Evolutionary conservation across 129 eudicot genomes (phyloP).

Genomic region (Lactuca sativa): DNA sequence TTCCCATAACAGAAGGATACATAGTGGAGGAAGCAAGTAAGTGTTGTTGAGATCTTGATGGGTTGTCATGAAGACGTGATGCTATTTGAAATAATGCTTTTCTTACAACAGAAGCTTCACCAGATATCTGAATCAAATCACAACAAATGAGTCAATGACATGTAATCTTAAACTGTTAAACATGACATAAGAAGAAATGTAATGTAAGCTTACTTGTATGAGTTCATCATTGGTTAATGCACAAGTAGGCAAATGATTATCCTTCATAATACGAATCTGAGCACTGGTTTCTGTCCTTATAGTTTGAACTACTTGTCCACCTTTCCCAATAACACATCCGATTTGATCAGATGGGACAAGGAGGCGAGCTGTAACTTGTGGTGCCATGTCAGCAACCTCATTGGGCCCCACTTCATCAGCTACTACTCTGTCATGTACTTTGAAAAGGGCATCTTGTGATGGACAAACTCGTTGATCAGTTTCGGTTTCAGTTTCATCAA

Average conservation of each 20-base stretch:
- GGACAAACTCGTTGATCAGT: constrained; percentile 62
- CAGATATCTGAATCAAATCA: not conserved
- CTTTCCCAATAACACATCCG: constrained; percentile 96
- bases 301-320: constrained; percentile 74
- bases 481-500: constrained; percentile 56
- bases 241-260: constrained; percentile 80
- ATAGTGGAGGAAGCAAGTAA: no score
- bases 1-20: no score
- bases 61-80: not conserved
- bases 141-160: no score
- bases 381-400: constrained; percentile 52
- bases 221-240: constrained; percentile 83
- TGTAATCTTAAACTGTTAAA: not conserved
- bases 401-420: constrained; percentile 50
- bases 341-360: constrained; percentile 91
- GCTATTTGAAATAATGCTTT: not conserved
- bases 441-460: constrained; percentile 69
- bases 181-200: not conserved
- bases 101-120: not conserved
- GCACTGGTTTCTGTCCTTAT: constrained; percentile 78
- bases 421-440: constrained; percentile 61
- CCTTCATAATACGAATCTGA: constrained; percentile 60
- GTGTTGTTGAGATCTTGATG: no score
- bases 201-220: constrained; percentile 65
- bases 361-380: constrained; percentile 55